A percentile compares a stretch with the other conserved stretches of the same genome.
These are phyloP conservation scores for Plasmodium chabaudi DNA, from an alignment of 169 alveolate genomes.

Conservation along the genomic window DNA sequence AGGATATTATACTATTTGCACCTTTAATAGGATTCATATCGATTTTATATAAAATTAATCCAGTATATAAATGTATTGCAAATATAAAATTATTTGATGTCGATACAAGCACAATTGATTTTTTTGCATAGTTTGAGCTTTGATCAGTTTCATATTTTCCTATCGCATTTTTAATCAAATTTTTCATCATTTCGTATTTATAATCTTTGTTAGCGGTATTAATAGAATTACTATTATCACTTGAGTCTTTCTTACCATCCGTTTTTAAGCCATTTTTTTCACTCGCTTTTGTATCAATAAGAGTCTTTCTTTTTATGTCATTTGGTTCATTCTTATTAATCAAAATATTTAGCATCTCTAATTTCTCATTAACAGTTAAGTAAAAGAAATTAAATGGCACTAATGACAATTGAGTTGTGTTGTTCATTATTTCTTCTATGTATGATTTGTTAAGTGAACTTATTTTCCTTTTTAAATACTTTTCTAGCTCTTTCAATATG, in stretches of 20 bases:
- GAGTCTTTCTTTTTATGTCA: too few relatives aligned
- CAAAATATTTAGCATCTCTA: slow-evolving; percentile 17
- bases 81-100: slow-evolving; percentile 59
- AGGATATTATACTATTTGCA: slow-evolving; percentile 1
- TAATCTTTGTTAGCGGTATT: background rate
- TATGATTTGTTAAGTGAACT: slow-evolving; percentile 30
- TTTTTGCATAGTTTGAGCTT: slow-evolving; percentile 54
- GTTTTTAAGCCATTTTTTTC: background rate
- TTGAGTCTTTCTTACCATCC: slow-evolving; percentile 8
- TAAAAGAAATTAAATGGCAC: slow-evolving; percentile 54
- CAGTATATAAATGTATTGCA: slow-evolving; percentile 68
- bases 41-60: slow-evolving; percentile 62
- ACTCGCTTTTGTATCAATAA: too few relatives aligned
- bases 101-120: slow-evolving; percentile 37
- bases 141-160: slow-evolving; percentile 25
- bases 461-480: slow-evolving; percentile 54
- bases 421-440: slow-evolving; percentile 41
- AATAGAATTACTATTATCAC: background rate
- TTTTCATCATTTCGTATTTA: slow-evolving; percentile 12
- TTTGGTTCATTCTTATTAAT: too few relatives aligned
- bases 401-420: slow-evolving; percentile 33
- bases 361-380: slow-evolving; percentile 41
- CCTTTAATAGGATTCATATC: slow-evolving; percentile 55
- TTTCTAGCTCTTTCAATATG: slow-evolving; percentile 38
- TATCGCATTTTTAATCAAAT: slow-evolving; percentile 17